These are phyloP conservation scores for Termitomyces sp. DNA, from an alignment of 768 basidiomycete genomes.

Conservation along the genomic window DNA sequence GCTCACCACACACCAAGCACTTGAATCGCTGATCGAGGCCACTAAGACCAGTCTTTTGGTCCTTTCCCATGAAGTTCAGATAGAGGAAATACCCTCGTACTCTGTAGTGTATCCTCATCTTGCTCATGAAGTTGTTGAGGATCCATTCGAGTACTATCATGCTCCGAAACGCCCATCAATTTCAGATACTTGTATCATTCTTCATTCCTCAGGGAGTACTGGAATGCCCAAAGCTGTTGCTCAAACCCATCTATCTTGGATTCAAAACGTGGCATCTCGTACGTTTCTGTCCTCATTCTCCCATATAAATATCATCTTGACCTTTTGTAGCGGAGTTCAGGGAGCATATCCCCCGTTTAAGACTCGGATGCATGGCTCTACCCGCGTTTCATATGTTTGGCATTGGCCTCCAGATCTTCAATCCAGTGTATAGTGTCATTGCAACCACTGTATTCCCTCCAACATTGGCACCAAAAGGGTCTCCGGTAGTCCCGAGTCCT, in stretches of 20 bases:
- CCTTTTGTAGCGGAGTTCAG: slow-evolving; percentile 7
- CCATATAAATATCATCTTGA: neutral
- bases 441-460: slow-evolving; percentile 25
- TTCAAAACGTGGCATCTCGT: slow-evolving; percentile 23
- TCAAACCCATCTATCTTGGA: slow-evolving; percentile 18
- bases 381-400: slow-evolving; percentile 30
- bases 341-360: slow-evolving; percentile 5
- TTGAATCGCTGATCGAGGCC: slow-evolving; percentile 18
- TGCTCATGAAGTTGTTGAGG: slow-evolving; percentile 5
- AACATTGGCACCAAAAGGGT: slow-evolving; percentile 2
- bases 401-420: slow-evolving; percentile 7
- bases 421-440: neutral
- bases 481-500: slow-evolving; percentile 31
- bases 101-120: slow-evolving; percentile 9
- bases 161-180: slow-evolving; percentile 3
- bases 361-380: slow-evolving; percentile 23
- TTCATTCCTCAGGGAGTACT: slow-evolving; percentile 39
- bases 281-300: neutral
- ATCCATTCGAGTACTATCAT: slow-evolving; percentile 9
- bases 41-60: slow-evolving; percentile 13
- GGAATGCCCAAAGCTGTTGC: slow-evolving; percentile 33
- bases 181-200: slow-evolving; percentile 20
- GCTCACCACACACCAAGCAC: slow-evolving; percentile 15
- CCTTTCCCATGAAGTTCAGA: slow-evolving; percentile 10
- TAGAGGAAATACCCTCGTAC: slow-evolving; percentile 7